A percentile compares a stretch with the other conserved stretches of the same genome.
These are phyloP conservation scores for thale cress (Arabidopsis thaliana) DNA, from an alignment of 345 rosid species.

Conservation along the genomic window DNA sequence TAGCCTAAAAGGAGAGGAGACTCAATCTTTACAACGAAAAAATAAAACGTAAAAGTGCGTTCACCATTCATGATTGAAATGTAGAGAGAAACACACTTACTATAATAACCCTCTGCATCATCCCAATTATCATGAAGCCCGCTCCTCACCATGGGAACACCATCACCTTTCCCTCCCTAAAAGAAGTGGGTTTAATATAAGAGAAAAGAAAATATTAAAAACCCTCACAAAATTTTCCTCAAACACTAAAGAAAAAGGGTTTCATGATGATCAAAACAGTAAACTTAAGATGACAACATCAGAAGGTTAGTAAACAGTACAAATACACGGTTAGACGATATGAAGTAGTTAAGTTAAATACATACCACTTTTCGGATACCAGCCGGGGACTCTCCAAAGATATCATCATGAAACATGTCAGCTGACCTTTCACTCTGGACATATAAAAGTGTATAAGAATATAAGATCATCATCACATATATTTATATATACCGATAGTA, in stretches of 20 bases:
- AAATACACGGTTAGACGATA: slow-evolving; percentile 21
- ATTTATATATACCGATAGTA: neutral
- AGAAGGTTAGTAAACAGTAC: neutral
- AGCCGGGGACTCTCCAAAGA: slow-evolving; percentile 94
- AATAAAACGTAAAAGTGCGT: neutral
- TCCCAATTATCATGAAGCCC: slow-evolving; percentile 99
- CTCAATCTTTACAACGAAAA: neutral
- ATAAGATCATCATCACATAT: slow-evolving; percentile 22
- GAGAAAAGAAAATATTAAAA: neutral
- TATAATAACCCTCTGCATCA: slow-evolving; percentile 97
- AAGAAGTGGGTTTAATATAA: slow-evolving; percentile 24
- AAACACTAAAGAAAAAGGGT: slow-evolving; percentile 9
- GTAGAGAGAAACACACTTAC: slow-evolving; percentile 55
- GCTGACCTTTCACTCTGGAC: slow-evolving; percentile 86
- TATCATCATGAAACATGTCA: slow-evolving; percentile 86
- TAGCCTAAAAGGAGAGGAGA: slow-evolving; percentile 59
- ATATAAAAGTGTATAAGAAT: slow-evolving; percentile 29
- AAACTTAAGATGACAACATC: slow-evolving; percentile 15
- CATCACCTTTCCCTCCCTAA: slow-evolving; percentile 73
- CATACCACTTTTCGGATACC: slow-evolving; percentile 71
- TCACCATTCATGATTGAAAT: neutral
- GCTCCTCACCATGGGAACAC: slow-evolving; percentile 70
- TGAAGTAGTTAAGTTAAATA: slow-evolving; percentile 20
- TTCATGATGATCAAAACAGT: slow-evolving; percentile 14
- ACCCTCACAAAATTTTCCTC: slow-evolving; percentile 4